phyloP scores from a whole-genome alignment of 345 rosid species.

The Zanthoxylum bungeanum region DNA sequence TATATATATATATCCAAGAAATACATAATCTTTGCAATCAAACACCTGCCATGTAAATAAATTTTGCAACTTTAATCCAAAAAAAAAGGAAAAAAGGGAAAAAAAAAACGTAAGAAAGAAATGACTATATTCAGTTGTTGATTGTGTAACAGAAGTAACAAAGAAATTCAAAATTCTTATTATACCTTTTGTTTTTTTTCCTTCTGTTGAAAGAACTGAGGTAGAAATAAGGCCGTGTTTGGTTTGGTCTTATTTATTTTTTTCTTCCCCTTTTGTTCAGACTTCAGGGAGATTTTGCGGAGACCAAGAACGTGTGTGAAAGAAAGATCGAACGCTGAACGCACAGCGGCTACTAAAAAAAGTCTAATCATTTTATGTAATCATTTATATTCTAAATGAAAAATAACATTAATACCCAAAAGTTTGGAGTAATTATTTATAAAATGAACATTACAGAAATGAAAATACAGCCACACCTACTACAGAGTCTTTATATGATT shows the following conservation, averaged over 20 bases:
- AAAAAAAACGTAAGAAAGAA: neutral
- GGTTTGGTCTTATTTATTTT: neutral
- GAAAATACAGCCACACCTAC: too few species aligned
- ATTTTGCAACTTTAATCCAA: neutral
- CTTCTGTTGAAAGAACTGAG: neutral
- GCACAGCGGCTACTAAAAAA: too few species aligned
- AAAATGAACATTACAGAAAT: too few species aligned
- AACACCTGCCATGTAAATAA: neutral
- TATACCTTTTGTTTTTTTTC: neutral
- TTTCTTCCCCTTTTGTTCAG: too few species aligned
- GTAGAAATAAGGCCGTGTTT: neutral
- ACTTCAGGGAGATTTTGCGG: neutral
- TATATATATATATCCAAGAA: too few species aligned
- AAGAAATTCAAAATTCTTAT: neutral
- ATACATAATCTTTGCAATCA: neutral
- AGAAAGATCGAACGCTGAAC: constrained; percentile 25
- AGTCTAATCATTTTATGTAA: too few species aligned
- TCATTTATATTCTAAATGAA: too few species aligned
- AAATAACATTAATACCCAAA: neutral
- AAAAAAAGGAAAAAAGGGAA: neutral
- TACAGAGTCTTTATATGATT: too few species aligned
- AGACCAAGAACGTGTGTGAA: too few species aligned
- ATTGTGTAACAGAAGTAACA: neutral
- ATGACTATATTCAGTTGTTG: neutral
- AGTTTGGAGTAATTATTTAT: too few species aligned